phyloP scores from a whole-genome alignment of 345 rosid genomes.

The Eucalyptus albens region DNA sequence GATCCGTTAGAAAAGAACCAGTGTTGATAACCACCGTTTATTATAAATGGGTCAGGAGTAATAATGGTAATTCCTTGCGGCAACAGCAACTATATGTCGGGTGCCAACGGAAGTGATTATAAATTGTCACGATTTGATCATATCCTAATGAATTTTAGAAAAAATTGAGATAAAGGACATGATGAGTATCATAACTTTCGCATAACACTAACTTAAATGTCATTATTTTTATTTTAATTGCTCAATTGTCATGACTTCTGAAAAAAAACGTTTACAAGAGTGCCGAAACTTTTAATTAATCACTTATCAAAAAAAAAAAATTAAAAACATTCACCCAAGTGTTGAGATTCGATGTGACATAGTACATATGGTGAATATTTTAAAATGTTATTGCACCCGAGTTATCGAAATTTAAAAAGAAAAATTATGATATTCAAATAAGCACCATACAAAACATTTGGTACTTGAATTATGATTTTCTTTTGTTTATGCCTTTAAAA shows the following conservation, averaged over 20 bases:
- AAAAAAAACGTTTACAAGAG: too few relatives aligned
- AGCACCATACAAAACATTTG: accelerated
- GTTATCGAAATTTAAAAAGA: too few relatives aligned
- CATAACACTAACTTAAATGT: too few relatives aligned
- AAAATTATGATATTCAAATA: too few relatives aligned
- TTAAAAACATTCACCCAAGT: background rate
- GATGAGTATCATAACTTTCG: too few relatives aligned
- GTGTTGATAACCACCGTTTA: too few relatives aligned
- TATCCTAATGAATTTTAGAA: background rate
- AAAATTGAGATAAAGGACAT: background rate
- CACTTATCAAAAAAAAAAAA: too few relatives aligned
- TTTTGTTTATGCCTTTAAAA: background rate
- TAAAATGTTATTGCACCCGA: too few relatives aligned
- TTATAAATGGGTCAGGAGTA: background rate
- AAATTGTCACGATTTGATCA: background rate
- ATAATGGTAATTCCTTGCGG: background rate
- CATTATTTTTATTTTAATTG: too few relatives aligned
- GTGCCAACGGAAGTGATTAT: background rate
- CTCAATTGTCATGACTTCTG: background rate
- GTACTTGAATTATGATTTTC: too few relatives aligned
- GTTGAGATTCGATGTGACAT: background rate
- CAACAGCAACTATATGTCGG: background rate
- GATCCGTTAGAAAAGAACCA: background rate
- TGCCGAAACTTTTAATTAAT: accelerated
- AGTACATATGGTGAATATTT: too few relatives aligned